Evolutionary conservation across 1,284 basidiomycete genomes (phyloP), one percentile per base, ranked within the genome.

Genomic region (Rhizoctonia solani): DNA sequence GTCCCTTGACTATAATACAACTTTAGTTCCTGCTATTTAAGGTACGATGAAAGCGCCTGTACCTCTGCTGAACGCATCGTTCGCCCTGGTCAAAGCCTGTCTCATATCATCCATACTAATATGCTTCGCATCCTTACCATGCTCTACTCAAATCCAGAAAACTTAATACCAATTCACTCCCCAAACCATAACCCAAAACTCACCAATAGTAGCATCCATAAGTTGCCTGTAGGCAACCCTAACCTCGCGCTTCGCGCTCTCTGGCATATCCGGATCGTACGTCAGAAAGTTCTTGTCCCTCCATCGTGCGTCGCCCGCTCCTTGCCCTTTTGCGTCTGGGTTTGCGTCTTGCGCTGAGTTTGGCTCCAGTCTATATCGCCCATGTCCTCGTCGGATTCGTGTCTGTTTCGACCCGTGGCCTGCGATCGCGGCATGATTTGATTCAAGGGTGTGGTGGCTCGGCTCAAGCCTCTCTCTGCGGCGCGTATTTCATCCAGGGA

Each of bases 241-340:
- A 5, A 92, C 78, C 46, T 80, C 80, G 71, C 90, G 86, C 75
- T 88, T 87, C 75, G 89, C 85, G 66, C 88, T 86, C 1, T 85
- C 83, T 77, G 91, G 81, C 74, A 92, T 90, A 74, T 92, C 88
- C 14, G 90, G 90, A 73, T 92, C 89, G 72, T 90, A 92, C 16
- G 79, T 77, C 21, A 82, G 77, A 44, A 75, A 77, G 74, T 72
- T 53, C 19, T 55, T 63, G 50, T 70, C 56, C n/a, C n/a, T n/a
- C 49, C 70, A 23, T 70, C 25, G 19, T 32, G 52, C 44, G 41
- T 41, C 61, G 41, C 47, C 16, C 41, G 54, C 6, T 25, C n/a
- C 25, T 55, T 56, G 16, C 50, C 42, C 46, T 46, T 54, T 47
- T 27, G 41, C 32, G 37, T 19, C 37, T 68, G 42, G 19, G 66